Percentiles rank a stretch among this genome's conserved stretches.
These are phyloP conservation scores for Candida pini DNA, from an alignment of 805 yeast species.

Conservation along the genomic window DNA sequence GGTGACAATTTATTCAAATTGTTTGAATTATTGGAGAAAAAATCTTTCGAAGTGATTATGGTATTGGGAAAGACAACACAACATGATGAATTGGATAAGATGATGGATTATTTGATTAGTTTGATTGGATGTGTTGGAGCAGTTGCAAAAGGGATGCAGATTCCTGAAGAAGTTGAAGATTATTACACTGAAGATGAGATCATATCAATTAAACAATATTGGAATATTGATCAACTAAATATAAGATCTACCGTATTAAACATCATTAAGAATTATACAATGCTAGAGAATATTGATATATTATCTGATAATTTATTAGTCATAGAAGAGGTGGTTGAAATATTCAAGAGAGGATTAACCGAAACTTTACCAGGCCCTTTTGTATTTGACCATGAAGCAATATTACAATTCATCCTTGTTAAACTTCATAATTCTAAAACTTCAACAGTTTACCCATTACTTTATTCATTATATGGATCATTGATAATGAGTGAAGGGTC, in stretches of 20 bases:
- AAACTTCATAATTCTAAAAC: slow-evolving; percentile 27
- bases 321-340: slow-evolving; percentile 57
- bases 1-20: slow-evolving; percentile 24
- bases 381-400: slow-evolving; percentile 38
- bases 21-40: slow-evolving; percentile 19
- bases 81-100: slow-evolving; percentile 18
- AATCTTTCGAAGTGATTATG: slow-evolving; percentile 10
- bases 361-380: slow-evolving; percentile 67
- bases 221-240: slow-evolving; percentile 43
- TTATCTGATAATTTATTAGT: slow-evolving; percentile 41
- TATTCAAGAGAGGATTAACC: slow-evolving; percentile 58
- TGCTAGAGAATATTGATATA: slow-evolving; percentile 25
- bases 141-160: slow-evolving; percentile 62
- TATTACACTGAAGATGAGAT: slow-evolving; percentile 31
- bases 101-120: slow-evolving; percentile 46
- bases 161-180: slow-evolving; percentile 48
- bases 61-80: slow-evolving; percentile 6
- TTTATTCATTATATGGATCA: slow-evolving; percentile 41
- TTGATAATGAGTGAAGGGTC: slow-evolving; percentile 34
- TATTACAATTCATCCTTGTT: slow-evolving; percentile 34
- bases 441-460: slow-evolving; percentile 34
- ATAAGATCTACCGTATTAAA: slow-evolving; percentile 38
- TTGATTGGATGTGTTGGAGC: slow-evolving; percentile 60
- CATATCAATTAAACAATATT: slow-evolving; percentile 30
- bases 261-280: slow-evolving; percentile 37